Evolutionary conservation across 148 eudicot species (phyloP).

Genomic region (Rhododendron simsii): DNA sequence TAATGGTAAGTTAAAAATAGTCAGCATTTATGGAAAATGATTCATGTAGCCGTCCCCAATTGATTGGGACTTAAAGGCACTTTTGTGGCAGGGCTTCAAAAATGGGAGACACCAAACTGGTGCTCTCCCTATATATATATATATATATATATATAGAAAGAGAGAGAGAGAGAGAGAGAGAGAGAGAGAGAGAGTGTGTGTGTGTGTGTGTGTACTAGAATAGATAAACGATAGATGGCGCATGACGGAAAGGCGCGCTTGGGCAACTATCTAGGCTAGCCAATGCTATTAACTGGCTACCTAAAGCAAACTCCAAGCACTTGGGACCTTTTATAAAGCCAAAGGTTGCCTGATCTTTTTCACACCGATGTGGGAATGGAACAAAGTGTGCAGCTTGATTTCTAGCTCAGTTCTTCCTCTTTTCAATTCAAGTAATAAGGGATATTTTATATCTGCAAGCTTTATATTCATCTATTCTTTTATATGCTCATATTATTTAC

Average conservation of each 20-base stretch:
- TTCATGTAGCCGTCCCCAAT: no score
- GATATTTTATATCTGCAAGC: background rate
- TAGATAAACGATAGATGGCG: background rate
- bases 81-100: no score
- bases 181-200: no score
- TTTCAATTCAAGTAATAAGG: background rate
- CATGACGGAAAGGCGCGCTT: background rate
- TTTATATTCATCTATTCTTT: no score
- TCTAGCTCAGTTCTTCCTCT: background rate
- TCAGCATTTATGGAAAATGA: no score
- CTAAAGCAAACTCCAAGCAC: background rate
- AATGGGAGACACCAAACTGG: background rate
- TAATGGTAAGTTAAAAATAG: no score
- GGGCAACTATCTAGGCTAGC: background rate
- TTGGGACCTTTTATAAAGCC: no score
- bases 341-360: background rate
- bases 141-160: no score
- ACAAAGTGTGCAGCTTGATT: background rate
- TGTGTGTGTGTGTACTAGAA: no score
- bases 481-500: no score
- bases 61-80: no score
- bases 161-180: no score
- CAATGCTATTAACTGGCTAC: background rate
- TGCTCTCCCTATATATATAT: background rate
- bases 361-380: background rate